Percentiles rank a stretch among this genome's conserved stretches.
Evolutionary conservation across 106 monocot species (phyloP).

Genomic region (Chionographis japonica): DNA sequence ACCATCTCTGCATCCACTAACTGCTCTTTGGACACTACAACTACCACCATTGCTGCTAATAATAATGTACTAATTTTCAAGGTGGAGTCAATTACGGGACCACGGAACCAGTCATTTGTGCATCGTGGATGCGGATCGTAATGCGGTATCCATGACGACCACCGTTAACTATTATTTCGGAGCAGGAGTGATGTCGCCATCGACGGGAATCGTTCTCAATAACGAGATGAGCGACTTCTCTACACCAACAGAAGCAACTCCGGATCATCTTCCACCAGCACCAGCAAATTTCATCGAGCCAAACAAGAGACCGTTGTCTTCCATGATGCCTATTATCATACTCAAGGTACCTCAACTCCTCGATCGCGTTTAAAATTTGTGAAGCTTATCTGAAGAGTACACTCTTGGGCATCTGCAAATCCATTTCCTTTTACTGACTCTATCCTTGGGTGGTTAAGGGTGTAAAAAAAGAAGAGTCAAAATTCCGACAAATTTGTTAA

Average conservation of each 20-base stretch:
- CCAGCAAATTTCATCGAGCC: constrained; percentile 91
- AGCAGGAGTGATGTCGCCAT: constrained; percentile 59
- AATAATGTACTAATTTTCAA: constrained; percentile 5
- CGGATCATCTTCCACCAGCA: constrained; percentile 67
- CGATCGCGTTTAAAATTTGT: background rate
- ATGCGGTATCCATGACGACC: constrained; percentile 85
- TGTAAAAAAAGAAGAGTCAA: no score
- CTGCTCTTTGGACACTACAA: background rate
- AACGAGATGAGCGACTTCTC: constrained; percentile 99
- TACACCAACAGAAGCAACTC: constrained; percentile 38
- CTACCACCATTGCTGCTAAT: constrained; percentile 1
- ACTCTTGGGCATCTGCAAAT: background rate
- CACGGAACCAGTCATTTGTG: constrained; percentile 91
- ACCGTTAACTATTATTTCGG: constrained; percentile 83
- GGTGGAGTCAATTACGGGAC: constrained; percentile 80
- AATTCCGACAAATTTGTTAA: no score
- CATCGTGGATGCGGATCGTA: constrained; percentile 77
- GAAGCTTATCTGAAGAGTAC: background rate
- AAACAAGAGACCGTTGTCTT: constrained; percentile 76
- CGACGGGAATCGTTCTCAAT: constrained; percentile 86
- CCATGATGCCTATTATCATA: constrained; percentile 90
- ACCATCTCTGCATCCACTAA: background rate
- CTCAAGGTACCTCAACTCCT: constrained; percentile 45
- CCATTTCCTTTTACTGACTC: no score
- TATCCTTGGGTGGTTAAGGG: no score